Evolutionary conservation across 2,329 filamentous ascomycete species (phyloP), one percentile per base, ranked within the genome.

Genomic region (Paecilomyces niveus): DNA sequence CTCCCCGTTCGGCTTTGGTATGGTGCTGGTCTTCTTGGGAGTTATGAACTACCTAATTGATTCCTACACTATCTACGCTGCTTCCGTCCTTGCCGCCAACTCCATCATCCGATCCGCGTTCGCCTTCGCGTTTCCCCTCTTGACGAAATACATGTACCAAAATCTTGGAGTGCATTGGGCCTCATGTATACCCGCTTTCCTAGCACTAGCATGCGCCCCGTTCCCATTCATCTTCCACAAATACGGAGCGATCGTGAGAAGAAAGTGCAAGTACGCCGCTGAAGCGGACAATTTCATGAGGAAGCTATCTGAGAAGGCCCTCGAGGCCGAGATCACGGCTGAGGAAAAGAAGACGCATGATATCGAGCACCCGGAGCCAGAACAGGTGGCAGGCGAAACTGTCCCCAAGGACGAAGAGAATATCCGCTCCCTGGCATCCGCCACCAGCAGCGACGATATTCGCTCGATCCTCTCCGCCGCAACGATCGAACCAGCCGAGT

Each of bases 111-210:
- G 77, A 9, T 74, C 73, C 8, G 62, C 75, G 11, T 73, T 74
- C 32, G 76, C 74, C n/a, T 72, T 75, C 0, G 72, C 66, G 0
- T 78, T 78, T 54, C 76, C 76, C 1, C 65, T 79, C 10, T 78
- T 78, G 65, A 76, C 75, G 0, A 67, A 61, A 0, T 62, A 72
- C 10, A 70, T 79, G 70, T 79, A 77, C 58, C 32, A 66, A 0
- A 64, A 65, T 3, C 63, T 79, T 3, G 76, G 76, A 1, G 73
- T 78, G 5, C 72, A 74, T 49, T 78, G 74, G 76, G 76, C 72
- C 1, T 72, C 67, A 2, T 72, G 64, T 22, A 64, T 78, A 6
- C 74, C 72, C 1, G 76, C 64, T 0, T 77, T 77, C 54, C 57
- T 78, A 32, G 74, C 72, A 2, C 56, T 75, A 10, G 66, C 65